phyloP scores from a whole-genome alignment of 306 rosid species.

The Prunus dulcis region DNA sequence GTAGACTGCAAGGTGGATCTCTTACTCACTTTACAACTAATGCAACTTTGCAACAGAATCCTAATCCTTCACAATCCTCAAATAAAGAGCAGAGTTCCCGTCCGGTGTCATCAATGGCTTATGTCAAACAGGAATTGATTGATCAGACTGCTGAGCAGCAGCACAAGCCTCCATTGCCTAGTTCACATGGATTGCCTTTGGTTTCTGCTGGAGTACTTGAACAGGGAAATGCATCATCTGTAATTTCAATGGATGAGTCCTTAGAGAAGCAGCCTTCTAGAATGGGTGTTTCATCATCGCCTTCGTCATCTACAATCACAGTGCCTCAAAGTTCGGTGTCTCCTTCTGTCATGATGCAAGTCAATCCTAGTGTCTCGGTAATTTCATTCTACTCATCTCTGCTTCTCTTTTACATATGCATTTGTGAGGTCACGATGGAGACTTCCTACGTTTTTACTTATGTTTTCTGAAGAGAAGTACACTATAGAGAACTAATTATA shows the following conservation, averaged over 20 bases:
- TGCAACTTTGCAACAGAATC: conserved; percentile 48
- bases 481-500: not conserved
- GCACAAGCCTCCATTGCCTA: conserved; percentile 47
- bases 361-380: conserved; percentile 46
- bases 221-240: conserved; percentile 53
- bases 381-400: not conserved
- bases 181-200: conserved; percentile 58
- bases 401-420: not conserved
- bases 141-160: conserved; percentile 67
- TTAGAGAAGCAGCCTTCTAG: conserved; percentile 54
- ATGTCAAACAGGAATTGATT: conserved; percentile 61
- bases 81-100: conserved; percentile 60
- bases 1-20: conserved; percentile 59
- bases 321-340: conserved; percentile 46
- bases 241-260: conserved; percentile 48
- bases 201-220: conserved; percentile 49
- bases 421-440: conserved; percentile 6
- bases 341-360: conserved; percentile 42
- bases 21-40: conserved; percentile 39
- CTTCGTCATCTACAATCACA: conserved; percentile 44
- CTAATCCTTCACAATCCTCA: conserved; percentile 53
- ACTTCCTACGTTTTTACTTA: not conserved
- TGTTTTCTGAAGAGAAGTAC: not conserved
- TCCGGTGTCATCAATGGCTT: conserved; percentile 42
- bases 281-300: conserved; percentile 51